Evolutionary conservation across 768 basidiomycete species (phyloP), one percentile per base, ranked within the genome.

Genomic region (Boletus vinaceobasis): DNA sequence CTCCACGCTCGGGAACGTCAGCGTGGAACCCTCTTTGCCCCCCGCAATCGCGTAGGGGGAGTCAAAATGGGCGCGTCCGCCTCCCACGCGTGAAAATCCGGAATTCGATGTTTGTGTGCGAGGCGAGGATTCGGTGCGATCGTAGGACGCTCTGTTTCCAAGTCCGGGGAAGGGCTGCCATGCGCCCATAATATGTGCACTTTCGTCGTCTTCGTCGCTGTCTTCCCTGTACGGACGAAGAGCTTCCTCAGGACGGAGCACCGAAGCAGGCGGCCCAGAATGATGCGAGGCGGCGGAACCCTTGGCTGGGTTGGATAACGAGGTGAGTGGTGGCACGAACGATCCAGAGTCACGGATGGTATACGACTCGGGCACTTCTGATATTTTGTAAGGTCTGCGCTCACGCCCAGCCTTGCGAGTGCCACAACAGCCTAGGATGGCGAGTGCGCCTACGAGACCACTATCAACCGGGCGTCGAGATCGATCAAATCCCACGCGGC

Each of bases 161-260:
- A 76, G 68, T 7, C 79, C 74, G 0, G 82, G 82, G 75, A 83
- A 88, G 29, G 86, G 83, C 60, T 87, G 85, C 91, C 93, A 96
- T n/a, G 95, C 91, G 39, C 86, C 87, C 92, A 98, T 96, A 65
- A 98, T 97, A 60, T 78, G 88, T 13, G 90, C 88, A 17, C 76
- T 78, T 51, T 74, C 78, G 59, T 90, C 90, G 53, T 70, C 69
- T 61, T 88, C 88, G 56, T 91, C 90, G 60, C 80, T 87, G 40
- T 91, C 87, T 64, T 91, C 88, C 59, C 78, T 79, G 66, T 90
- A 90, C 29, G 87, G 89, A 43, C 80, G 78, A 57, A 85, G 76
- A 5, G 86, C 88, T 44, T 90, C 88, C 60, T 93, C 90, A 0
- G 90, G 91, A 36, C 84, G 82, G 58, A 92, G 76, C 6, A 90